Base-by-base conservation (phyloP, 306 rosid species). In the Adenanthera pavonina region DNA sequence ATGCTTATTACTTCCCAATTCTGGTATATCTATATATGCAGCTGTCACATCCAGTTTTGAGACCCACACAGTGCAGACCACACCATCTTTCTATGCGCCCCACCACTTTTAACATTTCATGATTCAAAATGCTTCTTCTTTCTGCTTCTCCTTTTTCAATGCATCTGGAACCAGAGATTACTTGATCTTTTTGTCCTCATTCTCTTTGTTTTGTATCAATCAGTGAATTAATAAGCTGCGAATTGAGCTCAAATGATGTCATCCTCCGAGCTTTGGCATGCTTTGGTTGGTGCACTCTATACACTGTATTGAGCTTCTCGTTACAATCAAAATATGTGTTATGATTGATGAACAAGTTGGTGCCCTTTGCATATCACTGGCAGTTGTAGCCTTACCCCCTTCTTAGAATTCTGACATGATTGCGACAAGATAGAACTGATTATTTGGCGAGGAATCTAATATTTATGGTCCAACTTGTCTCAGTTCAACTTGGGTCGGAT, bases 381-480 rank as follows among this genome's bases (percentile, higher is more conserved):
- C 84, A 81, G 61, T 82, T 82, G 85, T 83, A 71, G 38, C 81
- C 80, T 65, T 59, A 49, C 65, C 68, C 85, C 80, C 82, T 82
- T 78, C 83, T 69, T 65, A 20, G 43, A 59, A 83, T 70, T 78
- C 67, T 64, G 84, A 79, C 85, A 5, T 69, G 82, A 78, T 54
- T 81, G 87, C 68, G 93, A 84, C 89, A 78, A 80, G 69, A 86
- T 78, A 78, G 74, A 77, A 44, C 78, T 51, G 60, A 74, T 74
- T 78, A 69, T 76, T 73, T 78, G 85, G 70, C 84, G 54, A 72
- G 86, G 84, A 83, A 83, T 86, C 86, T 76, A 40, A 51, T 71
- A 70, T 72, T 9, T 71, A 30, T 78, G 66, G 62, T 80, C 84
- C 78, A 53, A 62, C 11, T 70, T 79, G 52, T 86, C 81, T 65